Conservation (phyloP, 371 early-diverging fungal species). For the Actinomucor elegans region DNA sequence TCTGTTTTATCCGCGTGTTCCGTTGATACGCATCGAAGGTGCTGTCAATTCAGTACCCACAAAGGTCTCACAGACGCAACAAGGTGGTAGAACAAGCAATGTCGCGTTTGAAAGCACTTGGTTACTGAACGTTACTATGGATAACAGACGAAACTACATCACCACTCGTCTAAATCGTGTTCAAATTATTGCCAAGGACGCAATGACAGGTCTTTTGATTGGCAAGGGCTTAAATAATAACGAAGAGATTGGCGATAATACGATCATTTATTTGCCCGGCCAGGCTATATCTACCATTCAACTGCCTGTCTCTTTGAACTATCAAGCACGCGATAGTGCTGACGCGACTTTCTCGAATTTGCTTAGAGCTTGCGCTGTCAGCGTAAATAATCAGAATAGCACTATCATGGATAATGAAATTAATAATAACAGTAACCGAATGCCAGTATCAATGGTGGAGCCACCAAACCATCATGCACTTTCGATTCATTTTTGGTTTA, state of each 20-base stretch:
- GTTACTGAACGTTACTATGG: slow-evolving; percentile 26
- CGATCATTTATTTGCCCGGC: slow-evolving; percentile 7
- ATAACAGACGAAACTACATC: slow-evolving; percentile 32
- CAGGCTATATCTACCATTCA: slow-evolving; percentile 24
- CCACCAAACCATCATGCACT: slow-evolving; percentile 9
- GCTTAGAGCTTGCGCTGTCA: slow-evolving; percentile 26
- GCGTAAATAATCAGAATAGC: not conserved
- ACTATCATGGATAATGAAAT: not conserved
- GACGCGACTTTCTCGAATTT: slow-evolving; percentile 33
- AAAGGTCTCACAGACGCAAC: slow-evolving; percentile 20
- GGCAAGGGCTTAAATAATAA: slow-evolving; percentile 22
- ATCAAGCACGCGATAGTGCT: slow-evolving; percentile 28
- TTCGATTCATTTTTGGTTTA: slow-evolving; percentile 34
- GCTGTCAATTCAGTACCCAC: slow-evolving; percentile 16
- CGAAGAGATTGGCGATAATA: not conserved
- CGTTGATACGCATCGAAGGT: slow-evolving; percentile 33
- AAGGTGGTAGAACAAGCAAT: slow-evolving; percentile 16
- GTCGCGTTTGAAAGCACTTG: slow-evolving; percentile 31
- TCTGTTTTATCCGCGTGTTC: slow-evolving; percentile 32
- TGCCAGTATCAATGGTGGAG: too few species aligned
- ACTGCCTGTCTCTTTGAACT: slow-evolving; percentile 30
- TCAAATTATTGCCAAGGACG: slow-evolving; percentile 26
- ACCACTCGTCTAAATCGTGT: slow-evolving; percentile 24
- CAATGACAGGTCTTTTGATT: slow-evolving; percentile 29
- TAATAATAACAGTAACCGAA: too few species aligned